Evolutionary conservation across 2,329 filamentous ascomycete species (phyloP).

Genomic region (Cladorrhinum sp.): DNA sequence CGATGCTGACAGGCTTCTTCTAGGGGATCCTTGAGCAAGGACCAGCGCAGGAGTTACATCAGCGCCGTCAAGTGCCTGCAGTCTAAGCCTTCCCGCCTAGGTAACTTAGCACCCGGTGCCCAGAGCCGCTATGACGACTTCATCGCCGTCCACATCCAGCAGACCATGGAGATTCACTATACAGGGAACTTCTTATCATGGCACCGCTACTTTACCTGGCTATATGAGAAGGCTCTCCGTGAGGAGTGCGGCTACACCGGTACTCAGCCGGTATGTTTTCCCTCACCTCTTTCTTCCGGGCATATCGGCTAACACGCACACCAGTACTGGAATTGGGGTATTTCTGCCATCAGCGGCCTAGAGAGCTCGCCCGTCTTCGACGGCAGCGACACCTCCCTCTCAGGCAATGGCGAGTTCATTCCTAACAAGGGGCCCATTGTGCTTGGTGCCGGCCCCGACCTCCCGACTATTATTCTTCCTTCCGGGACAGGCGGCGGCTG

Average conservation of each 20-base stretch:
- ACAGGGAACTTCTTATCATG: slow-evolving; percentile 34
- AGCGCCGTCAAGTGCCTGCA: slow-evolving; percentile 4
- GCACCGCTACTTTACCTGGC: slow-evolving; percentile 33
- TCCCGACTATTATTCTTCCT: slow-evolving; percentile 30
- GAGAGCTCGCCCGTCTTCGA: slow-evolving; percentile 49
- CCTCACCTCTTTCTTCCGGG: too few species aligned
- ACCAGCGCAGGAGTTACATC: too few species aligned
- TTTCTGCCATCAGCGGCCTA: too few species aligned
- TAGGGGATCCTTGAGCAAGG: too few species aligned
- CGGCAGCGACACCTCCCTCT: slow-evolving; percentile 44
- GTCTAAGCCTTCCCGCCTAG: not conserved
- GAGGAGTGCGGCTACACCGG: slow-evolving; percentile 28
- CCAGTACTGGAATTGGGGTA: too few species aligned
- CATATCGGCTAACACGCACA: too few species aligned
- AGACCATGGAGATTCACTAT: not conserved
- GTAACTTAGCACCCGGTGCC: not conserved
- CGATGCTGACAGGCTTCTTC: too few species aligned
- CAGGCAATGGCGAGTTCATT: slow-evolving; percentile 41
- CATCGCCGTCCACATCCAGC: not conserved
- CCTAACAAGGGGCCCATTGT: slow-evolving; percentile 26
- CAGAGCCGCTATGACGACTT: not conserved
- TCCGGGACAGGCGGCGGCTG: too few species aligned
- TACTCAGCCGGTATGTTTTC: too few species aligned
- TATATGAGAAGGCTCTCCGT: slow-evolving; percentile 32
- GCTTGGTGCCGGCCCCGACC: slow-evolving; percentile 24